These are phyloP conservation scores for Anthoceros angustus DNA, from an alignment of 225 moss, liverwort and hornwort species.

Conservation along the genomic window DNA sequence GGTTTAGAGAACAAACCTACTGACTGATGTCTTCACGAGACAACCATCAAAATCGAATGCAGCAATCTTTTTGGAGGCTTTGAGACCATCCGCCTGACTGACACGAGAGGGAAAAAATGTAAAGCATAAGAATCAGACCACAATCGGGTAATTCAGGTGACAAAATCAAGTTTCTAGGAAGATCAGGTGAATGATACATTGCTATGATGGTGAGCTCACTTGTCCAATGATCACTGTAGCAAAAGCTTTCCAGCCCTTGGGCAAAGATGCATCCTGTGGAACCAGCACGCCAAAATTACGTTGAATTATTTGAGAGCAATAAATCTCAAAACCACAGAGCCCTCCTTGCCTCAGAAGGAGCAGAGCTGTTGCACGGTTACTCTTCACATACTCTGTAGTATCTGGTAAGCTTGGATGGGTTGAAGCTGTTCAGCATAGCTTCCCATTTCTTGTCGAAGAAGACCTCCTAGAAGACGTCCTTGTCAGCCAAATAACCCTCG, in stretches of 20 bases:
- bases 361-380: not conserved
- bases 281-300: not conserved
- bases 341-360: not conserved
- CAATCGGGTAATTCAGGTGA: no score
- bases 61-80: conserved; percentile 73
- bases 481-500: no score
- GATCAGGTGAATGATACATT: conserved; percentile 3
- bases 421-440: conserved; percentile 32
- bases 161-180: not conserved
- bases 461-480: no score
- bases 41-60: conserved; percentile 98
- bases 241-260: conserved; percentile 68
- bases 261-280: conserved; percentile 39
- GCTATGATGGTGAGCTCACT: conserved; percentile 18
- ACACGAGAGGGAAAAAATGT: not conserved
- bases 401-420: conserved; percentile 31
- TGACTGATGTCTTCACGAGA: conserved; percentile 55
- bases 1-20: conserved; percentile 16
- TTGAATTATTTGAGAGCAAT: not conserved
- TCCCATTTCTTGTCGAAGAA: conserved; percentile 21
- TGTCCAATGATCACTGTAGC: conserved; percentile 51
- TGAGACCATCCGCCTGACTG: conserved; percentile 42
- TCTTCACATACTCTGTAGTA: conserved; percentile 34
- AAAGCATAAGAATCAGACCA: not conserved
- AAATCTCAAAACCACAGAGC: not conserved